Conservation (phyloP, 345 rosid species). For the Aurinia saxatilis region DNA sequence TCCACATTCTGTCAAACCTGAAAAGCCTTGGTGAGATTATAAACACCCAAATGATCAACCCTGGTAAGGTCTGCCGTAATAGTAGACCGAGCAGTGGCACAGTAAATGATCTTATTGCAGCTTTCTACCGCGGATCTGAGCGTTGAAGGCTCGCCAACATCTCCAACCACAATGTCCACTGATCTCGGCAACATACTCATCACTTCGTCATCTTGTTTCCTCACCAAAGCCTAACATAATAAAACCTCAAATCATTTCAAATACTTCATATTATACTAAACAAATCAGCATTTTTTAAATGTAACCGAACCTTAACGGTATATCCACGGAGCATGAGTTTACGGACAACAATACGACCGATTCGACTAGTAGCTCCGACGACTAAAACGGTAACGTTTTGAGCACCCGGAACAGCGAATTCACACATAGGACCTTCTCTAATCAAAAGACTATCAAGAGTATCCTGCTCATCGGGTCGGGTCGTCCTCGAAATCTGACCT, state of each 20-base stretch:
- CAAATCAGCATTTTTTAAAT: neutral
- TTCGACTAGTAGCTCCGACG: constrained; percentile 85
- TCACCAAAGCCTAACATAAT: constrained; percentile 84
- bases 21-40: constrained; percentile 79
- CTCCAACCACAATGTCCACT: constrained; percentile 74
- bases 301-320: constrained; percentile 53
- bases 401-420: constrained; percentile 88
- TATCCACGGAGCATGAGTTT: constrained; percentile 97
- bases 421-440: constrained; percentile 94
- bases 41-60: constrained; percentile 90
- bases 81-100: constrained; percentile 92
- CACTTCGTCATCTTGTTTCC: constrained; percentile 62
- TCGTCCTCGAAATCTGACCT: constrained; percentile 88
- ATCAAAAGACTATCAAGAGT: constrained; percentile 60
- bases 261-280: neutral
- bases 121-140: constrained; percentile 67
- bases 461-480: constrained; percentile 55
- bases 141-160: constrained; percentile 77
- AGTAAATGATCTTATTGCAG: constrained; percentile 83
- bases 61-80: constrained; percentile 81
- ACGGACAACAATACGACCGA: constrained; percentile 88
- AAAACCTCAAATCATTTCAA: neutral
- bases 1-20: constrained; percentile 40
- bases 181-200: constrained; percentile 82
- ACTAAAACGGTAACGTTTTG: constrained; percentile 88